Evolutionary conservation across 495 filamentous ascomycete genomes (phyloP), one percentile per base, ranked within the genome.

Genomic region (Neurospora sp.): DNA sequence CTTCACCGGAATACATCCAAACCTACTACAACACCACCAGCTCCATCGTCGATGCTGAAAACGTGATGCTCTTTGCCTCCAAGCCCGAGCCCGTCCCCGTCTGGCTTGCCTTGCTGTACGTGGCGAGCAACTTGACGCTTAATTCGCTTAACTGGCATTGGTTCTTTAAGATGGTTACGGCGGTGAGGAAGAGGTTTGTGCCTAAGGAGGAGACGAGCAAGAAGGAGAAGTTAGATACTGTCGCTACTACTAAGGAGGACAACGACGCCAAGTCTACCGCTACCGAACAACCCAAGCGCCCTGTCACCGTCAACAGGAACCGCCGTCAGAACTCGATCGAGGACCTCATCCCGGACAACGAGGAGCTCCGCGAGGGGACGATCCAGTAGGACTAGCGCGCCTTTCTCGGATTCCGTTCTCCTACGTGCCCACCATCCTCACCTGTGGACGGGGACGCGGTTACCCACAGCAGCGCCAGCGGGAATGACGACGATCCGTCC

Each of bases 151-250:
- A 99, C 82, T 94, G 94, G 81, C 94, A 90, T 84, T 99, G 96
- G 96, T 98, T 97, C 82, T 90, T 90, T 73, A 96, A 95, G 87
- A 99, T 99, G 96, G 92, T 99, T 73, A 88, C 92, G 75, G 93
- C 96, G 34, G 90, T 99, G 19, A 84, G 91, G 74, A 96, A 96
- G 85, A 87, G 96, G 31, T 99, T 99, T 81, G 88, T 91, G n/a
- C 82, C 87, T 43, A 81, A 83, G 77, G 79, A 81, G 70, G 79
- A 77, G 59, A 77, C 78, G 37, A 77, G 77, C 69, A 77, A 78
- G 71, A 81, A 80, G 70, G 76, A 73, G 37, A 37, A 43, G 71
- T 21, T 69, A 2, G 62, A 28, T 0, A 45, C 40, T 28, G 36
- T 24, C 5, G 71, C n/a, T 4, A 21, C 38, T 38, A 34, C 36